A percentile compares a stretch with the other conserved stretches of the same genome.
Evolutionary conservation across 2,329 filamentous ascomycete genomes (phyloP).

Genomic region (Penicillium italicum): DNA sequence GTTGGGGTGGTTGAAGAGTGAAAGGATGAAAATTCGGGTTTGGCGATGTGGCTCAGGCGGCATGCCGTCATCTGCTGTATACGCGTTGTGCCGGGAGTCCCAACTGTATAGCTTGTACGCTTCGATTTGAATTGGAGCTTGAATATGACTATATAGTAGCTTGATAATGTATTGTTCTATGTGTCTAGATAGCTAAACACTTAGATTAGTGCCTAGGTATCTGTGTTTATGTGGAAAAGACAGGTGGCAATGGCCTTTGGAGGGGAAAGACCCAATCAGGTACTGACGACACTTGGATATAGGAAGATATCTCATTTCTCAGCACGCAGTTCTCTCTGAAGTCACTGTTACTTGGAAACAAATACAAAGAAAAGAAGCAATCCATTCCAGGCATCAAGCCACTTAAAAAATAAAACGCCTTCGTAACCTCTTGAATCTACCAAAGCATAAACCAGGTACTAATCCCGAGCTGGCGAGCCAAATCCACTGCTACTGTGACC

Average conservation of each 20-base stretch:
- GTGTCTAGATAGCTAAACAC: neutral
- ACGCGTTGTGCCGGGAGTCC: neutral
- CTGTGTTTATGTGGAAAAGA: neutral
- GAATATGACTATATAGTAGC: neutral
- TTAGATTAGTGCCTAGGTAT: neutral
- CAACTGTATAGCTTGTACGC: neutral
- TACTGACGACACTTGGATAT: neutral
- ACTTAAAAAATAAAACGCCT: constrained; percentile 13
- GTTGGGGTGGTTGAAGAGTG: constrained; percentile 19
- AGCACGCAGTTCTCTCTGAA: neutral
- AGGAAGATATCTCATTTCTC: neutral
- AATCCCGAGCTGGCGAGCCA: constrained; percentile 19
- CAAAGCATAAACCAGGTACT: constrained; percentile 13
- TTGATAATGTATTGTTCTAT: neutral
- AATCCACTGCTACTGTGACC: constrained; percentile 13
- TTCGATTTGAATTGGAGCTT: neutral
- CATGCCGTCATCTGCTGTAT: constrained; percentile 24
- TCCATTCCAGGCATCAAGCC: neutral
- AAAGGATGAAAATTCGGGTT: constrained; percentile 29
- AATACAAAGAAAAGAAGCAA: constrained; percentile 1
- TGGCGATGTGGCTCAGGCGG: constrained; percentile 22
- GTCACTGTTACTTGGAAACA: neutral
- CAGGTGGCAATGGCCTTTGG: constrained; percentile 1
- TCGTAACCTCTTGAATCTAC: constrained; percentile 9
- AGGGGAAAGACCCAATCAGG: neutral